These are phyloP conservation scores for Cladosporium velox DNA, from an alignment of 2,329 filamentous ascomycete species.

Conservation along the genomic window DNA sequence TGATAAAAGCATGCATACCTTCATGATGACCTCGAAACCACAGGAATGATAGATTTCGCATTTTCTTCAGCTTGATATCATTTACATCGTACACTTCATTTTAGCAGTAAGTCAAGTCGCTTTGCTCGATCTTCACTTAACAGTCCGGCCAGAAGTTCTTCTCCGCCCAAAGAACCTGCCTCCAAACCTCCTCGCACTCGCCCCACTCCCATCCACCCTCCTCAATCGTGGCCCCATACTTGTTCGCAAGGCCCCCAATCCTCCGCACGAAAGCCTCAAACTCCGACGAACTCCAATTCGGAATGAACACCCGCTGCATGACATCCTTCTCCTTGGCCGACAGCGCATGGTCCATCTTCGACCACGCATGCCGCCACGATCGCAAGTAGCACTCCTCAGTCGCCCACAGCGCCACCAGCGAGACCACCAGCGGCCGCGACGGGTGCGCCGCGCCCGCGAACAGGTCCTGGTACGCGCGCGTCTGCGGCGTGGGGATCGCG, in stretches of 20 bases:
- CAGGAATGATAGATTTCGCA: not conserved
- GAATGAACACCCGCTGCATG: conserved; percentile 51
- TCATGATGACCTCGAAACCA: not conserved
- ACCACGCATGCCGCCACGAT: conserved; percentile 49
- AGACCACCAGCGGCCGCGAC: conserved; percentile 60
- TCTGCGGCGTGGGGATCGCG: conserved; percentile 29
- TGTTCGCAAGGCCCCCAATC: conserved; percentile 49
- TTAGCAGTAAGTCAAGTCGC: not conserved
- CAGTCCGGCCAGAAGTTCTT: conserved; percentile 52
- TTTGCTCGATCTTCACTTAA: not conserved
- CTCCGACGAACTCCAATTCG: conserved; percentile 52
- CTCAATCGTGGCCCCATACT: conserved; percentile 44
- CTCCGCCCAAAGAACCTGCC: conserved; percentile 51
- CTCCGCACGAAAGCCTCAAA: conserved; percentile 52
- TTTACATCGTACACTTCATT: not conserved
- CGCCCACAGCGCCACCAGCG: conserved; percentile 70
- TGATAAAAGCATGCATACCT: not conserved
- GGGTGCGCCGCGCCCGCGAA: conserved; percentile 59
- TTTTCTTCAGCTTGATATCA: not conserved
- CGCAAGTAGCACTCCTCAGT: conserved; percentile 63
- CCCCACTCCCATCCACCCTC: conserved; percentile 49
- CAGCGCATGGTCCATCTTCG: conserved; percentile 32
- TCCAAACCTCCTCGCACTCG: conserved; percentile 51
- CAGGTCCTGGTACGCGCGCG: conserved; percentile 55
- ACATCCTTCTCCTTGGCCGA: conserved; percentile 44